Evolutionary conservation across 306 rosid genomes (phyloP).

Genomic region (Vachellia pachyceras): DNA sequence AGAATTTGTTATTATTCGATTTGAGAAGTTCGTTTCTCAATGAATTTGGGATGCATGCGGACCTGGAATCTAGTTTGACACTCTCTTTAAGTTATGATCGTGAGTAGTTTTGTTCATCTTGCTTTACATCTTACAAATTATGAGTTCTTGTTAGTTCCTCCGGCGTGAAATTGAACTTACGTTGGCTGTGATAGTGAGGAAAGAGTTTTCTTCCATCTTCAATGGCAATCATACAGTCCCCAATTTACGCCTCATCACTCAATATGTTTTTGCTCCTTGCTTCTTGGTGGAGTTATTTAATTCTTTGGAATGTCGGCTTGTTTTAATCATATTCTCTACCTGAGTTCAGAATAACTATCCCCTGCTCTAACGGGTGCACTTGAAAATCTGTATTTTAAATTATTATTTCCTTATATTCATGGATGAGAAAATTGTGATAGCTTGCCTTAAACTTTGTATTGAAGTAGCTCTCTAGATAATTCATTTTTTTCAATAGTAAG

Average conservation of each 20-base stretch:
- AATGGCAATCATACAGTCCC: background rate
- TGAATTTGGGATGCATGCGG: background rate
- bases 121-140: background rate
- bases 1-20: conserved; percentile 8
- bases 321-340: conserved; percentile 12
- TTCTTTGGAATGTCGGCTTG: conserved; percentile 16
- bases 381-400: background rate
- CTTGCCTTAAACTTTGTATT: conserved; percentile 25
- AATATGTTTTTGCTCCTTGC: background rate
- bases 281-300: background rate
- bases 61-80: background rate
- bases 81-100: background rate
- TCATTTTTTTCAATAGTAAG: background rate
- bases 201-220: conserved; percentile 8
- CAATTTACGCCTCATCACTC: background rate
- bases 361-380: background rate
- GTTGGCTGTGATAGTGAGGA: background rate
- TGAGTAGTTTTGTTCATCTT: background rate
- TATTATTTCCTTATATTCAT: background rate
- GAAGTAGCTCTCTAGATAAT: background rate
- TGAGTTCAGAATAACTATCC: background rate
- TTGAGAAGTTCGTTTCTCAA: conserved; percentile 1
- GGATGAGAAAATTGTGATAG: background rate
- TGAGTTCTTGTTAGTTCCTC: background rate
- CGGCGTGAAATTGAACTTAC: conserved; percentile 11